Evolutionary conservation across 352 stramenopile genomes (phyloP).

Genomic region (Aphanomyces invadans): DNA sequence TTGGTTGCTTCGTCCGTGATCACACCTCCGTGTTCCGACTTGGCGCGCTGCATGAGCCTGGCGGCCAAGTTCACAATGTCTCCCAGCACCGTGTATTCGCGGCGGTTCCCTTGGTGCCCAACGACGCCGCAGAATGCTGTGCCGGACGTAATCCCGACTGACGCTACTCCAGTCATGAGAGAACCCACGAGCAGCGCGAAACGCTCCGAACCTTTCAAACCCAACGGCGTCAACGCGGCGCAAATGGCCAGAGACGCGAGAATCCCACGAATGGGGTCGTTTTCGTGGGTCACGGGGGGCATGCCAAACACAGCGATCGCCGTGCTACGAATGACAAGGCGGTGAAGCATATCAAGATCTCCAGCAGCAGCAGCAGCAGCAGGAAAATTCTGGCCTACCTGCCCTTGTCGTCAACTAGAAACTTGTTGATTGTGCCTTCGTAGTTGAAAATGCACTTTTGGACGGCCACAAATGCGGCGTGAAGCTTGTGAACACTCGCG

Average conservation of each 20-base stretch:
- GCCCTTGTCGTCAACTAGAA: slow-evolving; percentile 93
- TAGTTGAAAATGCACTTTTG: slow-evolving; percentile 91
- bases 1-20: slow-evolving; percentile 86
- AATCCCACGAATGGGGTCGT: slow-evolving; percentile 87
- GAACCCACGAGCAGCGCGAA: no score
- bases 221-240: slow-evolving; percentile 49
- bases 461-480: slow-evolving; percentile 73
- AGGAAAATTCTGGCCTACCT: slow-evolving; percentile 31
- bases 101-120: slow-evolving; percentile 80
- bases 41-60: slow-evolving; percentile 87
- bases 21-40: slow-evolving; percentile 72
- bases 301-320: slow-evolving; percentile 91
- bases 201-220: slow-evolving; percentile 44
- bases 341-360: no score
- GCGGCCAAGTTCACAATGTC: slow-evolving; percentile 92
- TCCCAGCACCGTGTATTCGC: slow-evolving; percentile 91
- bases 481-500: slow-evolving; percentile 56
- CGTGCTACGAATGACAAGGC: no score
- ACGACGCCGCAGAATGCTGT: slow-evolving; percentile 89
- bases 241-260: slow-evolving; percentile 81
- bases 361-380: no score
- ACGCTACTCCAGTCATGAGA: slow-evolving; percentile 31
- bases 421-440: slow-evolving; percentile 95
- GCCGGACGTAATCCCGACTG: slow-evolving; percentile 88
- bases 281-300: slow-evolving; percentile 87